Percentiles rank a stretch among this genome's conserved stretches.
Evolutionary conservation across 2,329 filamentous ascomycete species (phyloP).

Genomic region (Fusarium udum): DNA sequence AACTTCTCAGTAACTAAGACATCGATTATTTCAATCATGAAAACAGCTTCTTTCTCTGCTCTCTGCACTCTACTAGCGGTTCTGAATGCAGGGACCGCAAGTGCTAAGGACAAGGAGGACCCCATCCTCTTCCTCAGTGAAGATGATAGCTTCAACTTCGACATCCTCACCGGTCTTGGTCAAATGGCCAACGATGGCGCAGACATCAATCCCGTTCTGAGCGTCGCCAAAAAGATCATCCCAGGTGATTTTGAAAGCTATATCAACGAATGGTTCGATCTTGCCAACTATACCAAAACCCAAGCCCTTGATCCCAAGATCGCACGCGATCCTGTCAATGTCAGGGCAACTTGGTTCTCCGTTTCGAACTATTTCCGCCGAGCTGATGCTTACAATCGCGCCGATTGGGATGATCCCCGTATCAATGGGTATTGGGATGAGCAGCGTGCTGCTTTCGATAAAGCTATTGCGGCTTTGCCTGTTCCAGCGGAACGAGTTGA

Average conservation of each 20-base stretch:
- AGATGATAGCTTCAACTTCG: constrained; percentile 27
- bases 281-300: constrained; percentile 37
- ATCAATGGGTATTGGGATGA: constrained; percentile 51
- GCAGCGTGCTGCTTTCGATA: constrained; percentile 51
- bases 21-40: neutral
- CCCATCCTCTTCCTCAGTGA: constrained; percentile 18
- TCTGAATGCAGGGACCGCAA: neutral
- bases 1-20: neutral
- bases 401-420: constrained; percentile 52
- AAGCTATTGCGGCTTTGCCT: constrained; percentile 48
- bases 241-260: constrained; percentile 40
- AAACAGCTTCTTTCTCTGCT: neutral
- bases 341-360: constrained; percentile 46
- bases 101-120: neutral
- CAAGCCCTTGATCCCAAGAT: constrained; percentile 31
- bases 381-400: constrained; percentile 55
- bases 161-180: constrained; percentile 16
- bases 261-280: constrained; percentile 28
- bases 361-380: constrained; percentile 54
- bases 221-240: constrained; percentile 38
- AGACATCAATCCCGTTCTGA: constrained; percentile 48
- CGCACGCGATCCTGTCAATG: constrained; percentile 37
- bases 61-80: rapidly evolving
- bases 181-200: constrained; percentile 12
- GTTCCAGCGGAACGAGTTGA: constrained; percentile 49